Evolutionary conservation across 306 rosid species (phyloP), one percentile per base, ranked within the genome.

Genomic region (Inga leiocalycina): DNA sequence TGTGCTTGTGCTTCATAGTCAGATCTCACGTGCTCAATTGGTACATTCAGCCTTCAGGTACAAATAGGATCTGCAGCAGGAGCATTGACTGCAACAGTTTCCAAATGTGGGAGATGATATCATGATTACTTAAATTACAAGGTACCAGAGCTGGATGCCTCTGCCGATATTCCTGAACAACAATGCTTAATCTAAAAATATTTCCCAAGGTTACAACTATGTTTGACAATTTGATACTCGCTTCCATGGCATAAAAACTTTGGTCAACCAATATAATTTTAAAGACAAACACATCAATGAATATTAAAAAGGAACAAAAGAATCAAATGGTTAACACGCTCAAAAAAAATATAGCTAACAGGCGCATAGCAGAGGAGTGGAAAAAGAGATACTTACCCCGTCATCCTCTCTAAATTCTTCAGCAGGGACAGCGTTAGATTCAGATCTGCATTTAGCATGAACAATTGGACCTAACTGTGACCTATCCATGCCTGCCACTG

Each of bases 381-480:
- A 74, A n/a, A 17, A 32, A 41, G 80, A 76, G 76, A 77, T 59
- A 64, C 81, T 72, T 92, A 96, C 99, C 97, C 86, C 86, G 80
- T 91, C 92, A 67, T 91, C 94, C 76, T 76, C 91, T 83, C 85
- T 90, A 88, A 87, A 88, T 85, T 49, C 86, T 80, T 87, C 93
- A 19, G 86, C 45, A 69, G 93, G 65, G 35, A 44, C 84, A 71
- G 69, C 80, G 27, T 77, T 87, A 71, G 95, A 82, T 62, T 90
- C 91, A 0, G 95, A 77, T 86, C 92, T 87, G 91, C 99, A 96
- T 86, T 96, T 94, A 37, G 95, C 93, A 90, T 96, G 99, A 84
- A 96, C 94, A 74, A 96, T 90, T 14, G 99, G 94, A 76, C 99
- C 99, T 86, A 94, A 87, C 80, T 88, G 92, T 62, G 90, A 89